These are phyloP conservation scores for Syzygium jambos DNA, from an alignment of 345 rosid species.

Conservation along the genomic window DNA sequence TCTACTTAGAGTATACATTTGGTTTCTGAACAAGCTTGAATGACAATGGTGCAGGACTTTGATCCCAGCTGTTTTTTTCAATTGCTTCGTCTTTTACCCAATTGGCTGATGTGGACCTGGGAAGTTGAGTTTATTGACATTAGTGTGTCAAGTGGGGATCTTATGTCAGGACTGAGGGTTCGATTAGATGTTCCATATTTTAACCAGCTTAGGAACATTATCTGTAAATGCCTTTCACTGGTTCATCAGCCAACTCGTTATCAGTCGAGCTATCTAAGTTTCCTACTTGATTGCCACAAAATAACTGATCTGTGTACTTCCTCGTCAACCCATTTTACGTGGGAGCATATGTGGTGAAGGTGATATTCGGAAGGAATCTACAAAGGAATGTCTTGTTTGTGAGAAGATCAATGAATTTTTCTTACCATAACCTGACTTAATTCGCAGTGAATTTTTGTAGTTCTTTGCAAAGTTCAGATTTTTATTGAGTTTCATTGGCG, in stretches of 20 bases:
- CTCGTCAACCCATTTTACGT: background rate
- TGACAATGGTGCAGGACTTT: background rate
- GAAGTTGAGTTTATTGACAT: background rate
- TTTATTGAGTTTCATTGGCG: background rate
- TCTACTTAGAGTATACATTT: background rate
- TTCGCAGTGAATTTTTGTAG: background rate
- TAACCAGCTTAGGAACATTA: background rate
- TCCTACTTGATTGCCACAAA: background rate
- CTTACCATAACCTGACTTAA: background rate
- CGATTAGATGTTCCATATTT: background rate
- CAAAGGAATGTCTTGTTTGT: background rate
- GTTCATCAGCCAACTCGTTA: background rate
- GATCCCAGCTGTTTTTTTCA: background rate
- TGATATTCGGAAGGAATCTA: background rate
- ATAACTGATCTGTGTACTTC: background rate
- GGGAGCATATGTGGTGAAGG: background rate
- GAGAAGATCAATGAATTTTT: background rate
- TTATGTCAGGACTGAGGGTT: background rate
- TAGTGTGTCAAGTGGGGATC: background rate
- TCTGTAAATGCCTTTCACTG: background rate
- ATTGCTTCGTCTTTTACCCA: background rate
- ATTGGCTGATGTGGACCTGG: background rate
- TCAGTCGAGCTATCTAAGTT: background rate
- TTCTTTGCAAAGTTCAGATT: background rate
- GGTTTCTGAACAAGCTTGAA: background rate